phyloP scores from a whole-genome alignment of 495 filamentous ascomycete genomes.

The Achaetomiella virescens region DNA sequence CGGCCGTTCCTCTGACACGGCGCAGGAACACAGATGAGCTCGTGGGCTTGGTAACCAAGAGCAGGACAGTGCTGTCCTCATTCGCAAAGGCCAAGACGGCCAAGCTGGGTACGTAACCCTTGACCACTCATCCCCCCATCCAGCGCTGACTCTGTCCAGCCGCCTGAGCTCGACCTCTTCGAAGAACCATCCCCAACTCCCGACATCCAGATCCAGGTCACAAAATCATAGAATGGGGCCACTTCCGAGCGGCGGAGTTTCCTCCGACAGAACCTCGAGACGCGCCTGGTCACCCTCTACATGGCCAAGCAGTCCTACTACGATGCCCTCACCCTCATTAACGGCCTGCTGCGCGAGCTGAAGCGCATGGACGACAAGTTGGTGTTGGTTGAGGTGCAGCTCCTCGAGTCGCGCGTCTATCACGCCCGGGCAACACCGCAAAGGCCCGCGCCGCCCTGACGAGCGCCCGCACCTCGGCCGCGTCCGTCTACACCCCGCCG shows the following conservation, averaged over 20 bases:
- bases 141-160: constrained; percentile 40
- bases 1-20: constrained; percentile 13
- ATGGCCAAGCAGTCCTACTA: constrained; percentile 96
- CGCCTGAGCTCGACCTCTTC: constrained; percentile 93
- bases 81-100: constrained; percentile 99
- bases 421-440: constrained; percentile 89
- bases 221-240: constrained; percentile 98
- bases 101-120: constrained; percentile 70
- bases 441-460: constrained; percentile 95
- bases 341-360: constrained; percentile 86
- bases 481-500: constrained; percentile 94
- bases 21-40: constrained; percentile 72
- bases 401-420: constrained; percentile 93
- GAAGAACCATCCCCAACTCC: constrained; percentile 84
- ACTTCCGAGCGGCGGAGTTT: constrained; percentile 87
- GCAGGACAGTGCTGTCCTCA: constrained; percentile 81
- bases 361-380: constrained; percentile 98
- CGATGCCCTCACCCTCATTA: constrained; percentile 93
- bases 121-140: background rate
- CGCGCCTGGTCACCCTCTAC: constrained; percentile 84
- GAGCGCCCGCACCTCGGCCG: constrained; percentile 86
- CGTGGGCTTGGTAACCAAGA: constrained; percentile 83
- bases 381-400: constrained; percentile 95
- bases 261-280: constrained; percentile 96
- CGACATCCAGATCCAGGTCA: constrained; percentile 87